Percentiles rank a stretch among this genome's conserved stretches.
Conservation (phyloP, 495 filamentous ascomycete genomes). For the Lasiosphaeria hispida region DNA sequence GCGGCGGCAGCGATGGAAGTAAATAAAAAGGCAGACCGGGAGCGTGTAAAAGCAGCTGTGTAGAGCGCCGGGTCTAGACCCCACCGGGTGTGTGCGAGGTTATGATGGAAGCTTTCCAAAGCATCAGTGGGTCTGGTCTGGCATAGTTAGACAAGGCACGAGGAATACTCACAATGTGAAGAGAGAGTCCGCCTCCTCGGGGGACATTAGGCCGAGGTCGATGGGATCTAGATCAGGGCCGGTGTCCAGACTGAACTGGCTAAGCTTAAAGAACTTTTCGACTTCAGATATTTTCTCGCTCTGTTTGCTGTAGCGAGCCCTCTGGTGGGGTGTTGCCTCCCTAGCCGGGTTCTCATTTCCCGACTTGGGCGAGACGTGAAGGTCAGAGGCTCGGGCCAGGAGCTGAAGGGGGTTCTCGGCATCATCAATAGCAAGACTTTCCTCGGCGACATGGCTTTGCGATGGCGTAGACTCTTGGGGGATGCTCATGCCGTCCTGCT, state of each 20-base stretch:
- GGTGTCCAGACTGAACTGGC: slow-evolving; percentile 57
- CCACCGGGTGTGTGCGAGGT: slow-evolving; percentile 72
- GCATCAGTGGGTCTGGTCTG: not conserved
- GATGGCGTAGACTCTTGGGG: slow-evolving; percentile 31
- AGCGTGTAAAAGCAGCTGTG: slow-evolving; percentile 60
- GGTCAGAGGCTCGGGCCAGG: slow-evolving; percentile 66
- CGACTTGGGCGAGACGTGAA: slow-evolving; percentile 54
- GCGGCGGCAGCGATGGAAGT: slow-evolving; percentile 66
- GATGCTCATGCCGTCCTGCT: slow-evolving; percentile 31
- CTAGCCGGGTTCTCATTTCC: slow-evolving; percentile 16
- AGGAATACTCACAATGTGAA: slow-evolving; percentile 56
- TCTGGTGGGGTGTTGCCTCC: slow-evolving; percentile 25
- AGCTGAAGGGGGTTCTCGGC: slow-evolving; percentile 72
- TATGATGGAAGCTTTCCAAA: slow-evolving; percentile 58
- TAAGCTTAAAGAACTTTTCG: slow-evolving; percentile 59
- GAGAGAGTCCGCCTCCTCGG: slow-evolving; percentile 59
- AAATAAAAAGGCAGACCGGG: slow-evolving; percentile 66
- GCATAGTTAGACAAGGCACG: too few relatives aligned
- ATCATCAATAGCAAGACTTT: slow-evolving; percentile 60
- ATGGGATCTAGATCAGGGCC: slow-evolving; percentile 65
- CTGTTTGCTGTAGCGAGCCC: slow-evolving; percentile 23
- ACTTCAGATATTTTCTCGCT: slow-evolving; percentile 33
- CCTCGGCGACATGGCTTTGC: slow-evolving; percentile 32
- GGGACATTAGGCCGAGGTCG: slow-evolving; percentile 61
- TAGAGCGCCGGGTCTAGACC: slow-evolving; percentile 66